These are phyloP conservation scores for Phaeosphaeria sp. DNA, from an alignment of 2,329 filamentous ascomycete genomes.

Conservation along the genomic window DNA sequence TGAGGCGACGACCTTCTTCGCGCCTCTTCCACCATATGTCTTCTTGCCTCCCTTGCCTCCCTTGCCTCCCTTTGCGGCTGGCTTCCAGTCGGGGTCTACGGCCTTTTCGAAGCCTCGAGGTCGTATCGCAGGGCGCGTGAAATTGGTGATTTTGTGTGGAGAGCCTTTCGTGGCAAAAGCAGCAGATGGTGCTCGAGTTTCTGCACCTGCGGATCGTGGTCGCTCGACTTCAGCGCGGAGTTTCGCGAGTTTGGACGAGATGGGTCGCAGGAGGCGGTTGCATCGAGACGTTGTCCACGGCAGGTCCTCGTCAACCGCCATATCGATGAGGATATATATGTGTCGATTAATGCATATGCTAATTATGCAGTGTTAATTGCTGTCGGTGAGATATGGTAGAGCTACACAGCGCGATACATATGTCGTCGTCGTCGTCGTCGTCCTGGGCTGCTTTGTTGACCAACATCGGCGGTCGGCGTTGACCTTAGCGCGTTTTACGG, in stretches of 20 bases:
- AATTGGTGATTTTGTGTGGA: constrained; percentile 33
- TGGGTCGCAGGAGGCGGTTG: constrained; percentile 51
- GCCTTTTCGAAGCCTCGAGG: constrained; percentile 43
- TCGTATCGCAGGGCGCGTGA: constrained; percentile 34
- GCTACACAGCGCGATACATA: background rate
- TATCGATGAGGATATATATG: constrained; percentile 26
- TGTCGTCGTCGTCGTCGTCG: constrained; percentile 2
- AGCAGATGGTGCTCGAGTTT: constrained; percentile 27
- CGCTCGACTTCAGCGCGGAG: constrained; percentile 44
- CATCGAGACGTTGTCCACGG: constrained; percentile 54
- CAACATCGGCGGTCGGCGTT: constrained; percentile 28
- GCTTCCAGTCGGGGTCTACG: constrained; percentile 47
- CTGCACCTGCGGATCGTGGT: constrained; percentile 24
- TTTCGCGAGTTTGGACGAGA: constrained; percentile 50
- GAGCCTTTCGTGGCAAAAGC: constrained; percentile 34
- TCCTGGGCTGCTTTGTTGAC: constrained; percentile 20
- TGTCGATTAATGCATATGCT: constrained; percentile 22
- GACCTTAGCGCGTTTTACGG: constrained; percentile 8
- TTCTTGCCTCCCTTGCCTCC: constrained; percentile 30
- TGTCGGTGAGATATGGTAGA: constrained; percentile 10
- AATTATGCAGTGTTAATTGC: constrained; percentile 13
- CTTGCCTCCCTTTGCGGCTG: constrained; percentile 33
- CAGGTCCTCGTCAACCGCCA: constrained; percentile 40
- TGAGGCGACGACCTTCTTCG: constrained; percentile 18
- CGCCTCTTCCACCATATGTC: constrained; percentile 41